Evolutionary conservation across 257 asterid genomes (phyloP), one percentile per base, ranked within the genome.

Genomic region (Solanum habrochaites): DNA sequence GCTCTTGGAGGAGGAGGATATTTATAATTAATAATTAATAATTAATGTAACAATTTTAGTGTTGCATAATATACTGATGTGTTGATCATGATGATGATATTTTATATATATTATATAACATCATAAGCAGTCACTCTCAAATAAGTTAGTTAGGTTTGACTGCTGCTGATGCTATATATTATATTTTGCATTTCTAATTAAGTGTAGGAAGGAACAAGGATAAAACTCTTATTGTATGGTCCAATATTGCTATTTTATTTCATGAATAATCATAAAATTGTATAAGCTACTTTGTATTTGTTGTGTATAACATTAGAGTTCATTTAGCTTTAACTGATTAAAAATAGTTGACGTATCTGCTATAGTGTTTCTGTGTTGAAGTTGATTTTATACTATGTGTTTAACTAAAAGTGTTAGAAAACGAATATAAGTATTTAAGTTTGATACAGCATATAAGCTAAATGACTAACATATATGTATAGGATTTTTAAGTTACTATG

Each of bases 1-100:
- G 86, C 92, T 40, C 89, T 90, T 1, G 92, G 92, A 3, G 92
- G 94, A 85, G 94, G 94, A 85, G 94, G 92, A 31, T 91, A 90
- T 90, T 91, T 83, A 81, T 73, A 73, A 73, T 42, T 40, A 40
- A 8, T 40, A 40, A 40, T 52, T 73, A 27, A 6, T 67, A 67
- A 67, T 27, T 67, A 29, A 27, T 27, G 45, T 71, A 35, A 71
- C 80, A 35, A 35, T 69, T 52, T 52, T 69, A 31, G 47, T 37
- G 16, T 72, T 72, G 2, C 49, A 37, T 72, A 72, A 37, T 37
- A 72, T 37, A 7, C 11, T 11, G 20, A 69, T 47, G 40, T 29
- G 52, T 29, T 66, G 78, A 70, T 73, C 67, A 23, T 42, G 74
- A 23, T 56, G 29, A 81, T 47, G 29, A 52, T 45, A 75, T n/a